phyloP scores from a whole-genome alignment of 352 stramenopile genomes.

The Globisporangium polare region DNA sequence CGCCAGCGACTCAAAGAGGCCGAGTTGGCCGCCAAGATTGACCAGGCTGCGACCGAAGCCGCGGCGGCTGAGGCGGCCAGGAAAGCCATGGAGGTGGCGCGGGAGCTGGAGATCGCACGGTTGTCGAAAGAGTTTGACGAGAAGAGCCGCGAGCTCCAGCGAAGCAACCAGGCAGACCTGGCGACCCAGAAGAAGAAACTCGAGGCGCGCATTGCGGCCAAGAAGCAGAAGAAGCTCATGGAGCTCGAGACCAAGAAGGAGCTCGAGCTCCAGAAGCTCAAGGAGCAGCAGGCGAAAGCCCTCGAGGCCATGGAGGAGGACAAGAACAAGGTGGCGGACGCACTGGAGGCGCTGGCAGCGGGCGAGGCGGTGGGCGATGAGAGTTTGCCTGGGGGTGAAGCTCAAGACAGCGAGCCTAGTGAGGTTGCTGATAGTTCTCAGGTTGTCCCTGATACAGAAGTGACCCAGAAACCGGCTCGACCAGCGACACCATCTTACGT shows the following conservation, averaged over 20 bases:
- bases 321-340: slow-evolving; percentile 23
- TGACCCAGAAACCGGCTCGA: too few relatives aligned
- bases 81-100: slow-evolving; percentile 41
- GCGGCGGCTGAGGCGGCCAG: slow-evolving; percentile 36
- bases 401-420: not conserved
- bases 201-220: slow-evolving; percentile 63
- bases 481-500: not conserved
- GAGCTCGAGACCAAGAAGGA: slow-evolving; percentile 70
- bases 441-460: not conserved
- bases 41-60: slow-evolving; percentile 32
- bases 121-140: slow-evolving; percentile 61
- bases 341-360: slow-evolving; percentile 13
- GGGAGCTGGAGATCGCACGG: slow-evolving; percentile 49
- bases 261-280: slow-evolving; percentile 44
- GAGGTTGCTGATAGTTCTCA: not conserved
- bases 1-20: slow-evolving; percentile 48
- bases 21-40: slow-evolving; percentile 33
- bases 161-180: slow-evolving; percentile 55
- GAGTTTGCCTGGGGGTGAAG: not conserved
- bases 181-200: slow-evolving; percentile 65
- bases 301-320: slow-evolving; percentile 31
- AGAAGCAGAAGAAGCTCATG: slow-evolving; percentile 72
- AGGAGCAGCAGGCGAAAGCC: slow-evolving; percentile 39
- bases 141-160: slow-evolving; percentile 49
- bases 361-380: not conserved